Evolutionary conservation across 257 asterid genomes (phyloP).

Genomic region (Petunia axillaris): DNA sequence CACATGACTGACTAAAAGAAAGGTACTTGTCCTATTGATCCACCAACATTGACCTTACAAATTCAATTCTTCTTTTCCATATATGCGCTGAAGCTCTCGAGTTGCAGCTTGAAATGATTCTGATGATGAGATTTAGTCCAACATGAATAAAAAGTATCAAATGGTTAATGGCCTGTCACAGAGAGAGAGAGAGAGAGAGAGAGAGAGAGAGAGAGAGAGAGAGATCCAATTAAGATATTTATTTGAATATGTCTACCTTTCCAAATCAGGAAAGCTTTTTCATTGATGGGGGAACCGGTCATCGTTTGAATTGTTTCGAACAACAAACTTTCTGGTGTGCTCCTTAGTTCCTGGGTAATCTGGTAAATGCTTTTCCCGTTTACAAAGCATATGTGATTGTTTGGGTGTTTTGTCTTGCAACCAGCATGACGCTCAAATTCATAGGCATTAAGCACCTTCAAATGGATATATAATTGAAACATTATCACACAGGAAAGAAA

Average conservation of each 20-base stretch:
- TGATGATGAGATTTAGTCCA: slow-evolving; percentile 29
- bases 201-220: not conserved
- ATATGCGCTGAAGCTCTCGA: slow-evolving; percentile 89
- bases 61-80: slow-evolving; percentile 86
- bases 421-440: slow-evolving; percentile 96
- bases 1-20: slow-evolving; percentile 31
- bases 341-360: slow-evolving; percentile 90
- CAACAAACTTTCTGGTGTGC: slow-evolving; percentile 72
- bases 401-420: slow-evolving; percentile 93
- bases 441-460: slow-evolving; percentile 83
- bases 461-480: not conserved
- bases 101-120: slow-evolving; percentile 97
- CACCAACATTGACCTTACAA: slow-evolving; percentile 36
- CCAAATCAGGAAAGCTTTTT: slow-evolving; percentile 91
- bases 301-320: slow-evolving; percentile 80
- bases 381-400: slow-evolving; percentile 89
- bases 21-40: slow-evolving; percentile 25
- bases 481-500: not conserved
- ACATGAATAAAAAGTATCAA: slow-evolving; percentile 1
- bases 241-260: slow-evolving; percentile 59
- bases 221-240: not conserved
- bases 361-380: slow-evolving; percentile 92
- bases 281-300: slow-evolving; percentile 92
- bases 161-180: not conserved
- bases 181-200: not conserved